Evolutionary conservation across 176 grass and related monocot species (phyloP).

Genomic region (Puccinellia tenuiflora): DNA sequence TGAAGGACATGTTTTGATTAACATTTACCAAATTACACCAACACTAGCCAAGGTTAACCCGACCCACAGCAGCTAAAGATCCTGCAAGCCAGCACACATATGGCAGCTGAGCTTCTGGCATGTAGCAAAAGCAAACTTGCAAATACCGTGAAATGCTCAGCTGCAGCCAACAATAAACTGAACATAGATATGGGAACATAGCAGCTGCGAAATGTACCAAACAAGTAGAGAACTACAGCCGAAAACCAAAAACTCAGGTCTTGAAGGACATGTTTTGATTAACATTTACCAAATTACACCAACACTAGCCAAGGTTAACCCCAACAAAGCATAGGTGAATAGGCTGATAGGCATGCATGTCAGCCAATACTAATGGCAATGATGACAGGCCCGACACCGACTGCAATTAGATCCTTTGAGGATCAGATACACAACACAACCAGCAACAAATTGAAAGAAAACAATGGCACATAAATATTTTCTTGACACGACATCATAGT

Average conservation of each 20-base stretch:
- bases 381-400: conserved; percentile 9
- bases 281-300: conserved; percentile 35
- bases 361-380: conserved; percentile 33
- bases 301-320: conserved; percentile 4
- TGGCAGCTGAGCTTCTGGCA: background rate
- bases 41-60: conserved; percentile 10
- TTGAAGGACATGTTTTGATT: background rate
- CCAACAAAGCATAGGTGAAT: conserved; percentile 34
- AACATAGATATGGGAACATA: background rate
- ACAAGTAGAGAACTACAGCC: background rate
- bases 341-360: conserved; percentile 25
- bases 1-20: conserved; percentile 2
- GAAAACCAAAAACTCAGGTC: background rate
- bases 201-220: too few relatives aligned
- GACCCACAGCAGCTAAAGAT: too few relatives aligned
- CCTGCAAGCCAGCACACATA: too few relatives aligned
- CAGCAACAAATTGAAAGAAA: conserved; percentile 34
- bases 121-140: background rate
- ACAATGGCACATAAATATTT: conserved; percentile 31
- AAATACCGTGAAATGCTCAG: background rate
- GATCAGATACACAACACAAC: conserved; percentile 48
- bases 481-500: conserved; percentile 4
- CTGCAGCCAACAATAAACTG: background rate
- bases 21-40: conserved; percentile 31
- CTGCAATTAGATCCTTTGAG: conserved; percentile 43